phyloP scores from a whole-genome alignment of 345 rosid genomes.

The Arabis alpina region DNA sequence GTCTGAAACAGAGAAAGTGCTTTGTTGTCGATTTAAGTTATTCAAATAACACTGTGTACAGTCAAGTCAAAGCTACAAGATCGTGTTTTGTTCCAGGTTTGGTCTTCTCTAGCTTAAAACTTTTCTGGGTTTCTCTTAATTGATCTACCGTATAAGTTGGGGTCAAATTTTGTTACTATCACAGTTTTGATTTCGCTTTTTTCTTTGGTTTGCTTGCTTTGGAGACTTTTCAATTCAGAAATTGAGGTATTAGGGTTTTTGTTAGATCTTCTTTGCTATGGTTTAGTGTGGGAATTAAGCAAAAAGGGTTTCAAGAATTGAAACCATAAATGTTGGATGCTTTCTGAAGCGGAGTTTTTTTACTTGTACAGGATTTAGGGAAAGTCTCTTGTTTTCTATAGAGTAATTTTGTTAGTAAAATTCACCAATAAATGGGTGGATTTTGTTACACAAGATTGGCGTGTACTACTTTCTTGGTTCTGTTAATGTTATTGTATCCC shows the following conservation, averaged over 20 bases:
- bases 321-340: neutral
- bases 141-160: neutral
- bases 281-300: slow-evolving; percentile 9
- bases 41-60: slow-evolving; percentile 18
- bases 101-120: slow-evolving; percentile 21
- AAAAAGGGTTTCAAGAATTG: slow-evolving; percentile 20
- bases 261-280: slow-evolving; percentile 5
- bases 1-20: slow-evolving; percentile 11
- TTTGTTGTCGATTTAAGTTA: slow-evolving; percentile 6
- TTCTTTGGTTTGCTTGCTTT: neutral
- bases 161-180: neutral
- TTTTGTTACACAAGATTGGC: slow-evolving; percentile 38
- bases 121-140: slow-evolving; percentile 34
- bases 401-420: neutral
- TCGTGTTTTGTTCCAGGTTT: slow-evolving; percentile 26
- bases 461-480: slow-evolving; percentile 44
- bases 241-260: slow-evolving; percentile 26
- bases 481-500: slow-evolving; percentile 52
- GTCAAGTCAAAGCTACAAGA: slow-evolving; percentile 42
- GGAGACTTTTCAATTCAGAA: slow-evolving; percentile 9
- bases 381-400: neutral
- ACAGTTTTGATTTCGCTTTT: slow-evolving; percentile 16
- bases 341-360: slow-evolving; percentile 14
- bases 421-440: slow-evolving; percentile 30
- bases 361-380: slow-evolving; percentile 13